These are phyloP conservation scores for Hymenoscyphus fraxineus DNA, from an alignment of 2,329 filamentous ascomycete genomes.

Conservation along the genomic window DNA sequence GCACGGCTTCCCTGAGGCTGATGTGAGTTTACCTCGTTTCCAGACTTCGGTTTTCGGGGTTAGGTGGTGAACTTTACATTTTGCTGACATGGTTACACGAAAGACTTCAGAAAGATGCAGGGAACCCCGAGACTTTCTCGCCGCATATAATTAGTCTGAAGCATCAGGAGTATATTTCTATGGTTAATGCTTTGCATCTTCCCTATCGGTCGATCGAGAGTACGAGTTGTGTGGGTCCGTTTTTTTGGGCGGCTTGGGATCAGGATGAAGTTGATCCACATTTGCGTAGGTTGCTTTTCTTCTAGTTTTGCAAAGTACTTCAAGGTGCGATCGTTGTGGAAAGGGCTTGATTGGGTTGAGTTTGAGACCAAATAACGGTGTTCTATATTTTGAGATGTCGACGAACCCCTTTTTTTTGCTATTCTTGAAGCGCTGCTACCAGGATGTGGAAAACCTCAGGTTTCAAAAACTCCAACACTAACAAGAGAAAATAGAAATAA, in stretches of 20 bases:
- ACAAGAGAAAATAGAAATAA: conserved; percentile 44
- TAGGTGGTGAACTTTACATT: neutral
- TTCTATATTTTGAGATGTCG: too few species aligned
- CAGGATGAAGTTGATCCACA: conserved; percentile 53
- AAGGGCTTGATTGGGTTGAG: too few species aligned
- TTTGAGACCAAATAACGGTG: too few species aligned
- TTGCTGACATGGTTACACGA: neutral
- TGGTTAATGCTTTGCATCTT: conserved; percentile 52
- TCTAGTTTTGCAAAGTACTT: neutral
- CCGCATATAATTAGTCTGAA: conserved; percentile 52
- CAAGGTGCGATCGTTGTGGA: too few species aligned
- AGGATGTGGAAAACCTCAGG: too few species aligned
- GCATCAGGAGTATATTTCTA: conserved; percentile 48
- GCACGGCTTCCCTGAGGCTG: conserved; percentile 16
- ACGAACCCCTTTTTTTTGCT: neutral
- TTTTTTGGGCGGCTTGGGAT: conserved; percentile 58
- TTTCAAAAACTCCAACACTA: neutral
- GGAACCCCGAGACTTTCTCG: conserved; percentile 55
- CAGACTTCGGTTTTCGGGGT: too few species aligned
- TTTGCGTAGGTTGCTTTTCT: conserved; percentile 44
- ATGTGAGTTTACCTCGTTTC: conserved; percentile 18
- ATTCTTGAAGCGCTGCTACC: neutral
- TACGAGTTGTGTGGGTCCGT: conserved; percentile 56
- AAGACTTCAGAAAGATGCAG: conserved; percentile 40
- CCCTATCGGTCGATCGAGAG: conserved; percentile 57